Conservation (phyloP, 345 rosid genomes). For the Eucalyptus sp. region DNA sequence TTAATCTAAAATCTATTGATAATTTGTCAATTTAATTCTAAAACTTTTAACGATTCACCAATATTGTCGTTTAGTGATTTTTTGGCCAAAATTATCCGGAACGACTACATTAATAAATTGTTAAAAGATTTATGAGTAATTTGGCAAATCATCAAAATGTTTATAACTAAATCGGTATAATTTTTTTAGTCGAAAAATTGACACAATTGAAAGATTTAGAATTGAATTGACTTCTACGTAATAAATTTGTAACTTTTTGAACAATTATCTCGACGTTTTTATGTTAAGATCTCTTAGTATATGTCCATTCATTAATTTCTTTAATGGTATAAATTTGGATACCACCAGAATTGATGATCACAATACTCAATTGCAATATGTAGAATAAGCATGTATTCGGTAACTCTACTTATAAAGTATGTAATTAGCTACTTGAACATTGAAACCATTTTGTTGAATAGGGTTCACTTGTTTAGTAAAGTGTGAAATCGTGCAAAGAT, state of each 20-base stretch:
- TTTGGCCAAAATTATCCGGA: rapidly evolving
- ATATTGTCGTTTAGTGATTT: neutral
- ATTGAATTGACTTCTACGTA: neutral
- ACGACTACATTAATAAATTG: too few species aligned
- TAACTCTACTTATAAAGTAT: neutral
- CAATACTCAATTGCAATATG: neutral
- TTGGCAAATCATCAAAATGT: neutral
- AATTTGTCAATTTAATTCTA: neutral
- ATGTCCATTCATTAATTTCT: neutral
- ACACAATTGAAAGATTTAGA: rapidly evolving
- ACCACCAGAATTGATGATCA: rapidly evolving
- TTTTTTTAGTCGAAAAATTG: too few species aligned
- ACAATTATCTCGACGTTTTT: too few species aligned
- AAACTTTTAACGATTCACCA: too few species aligned
- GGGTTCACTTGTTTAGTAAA: neutral
- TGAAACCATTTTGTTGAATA: neutral
- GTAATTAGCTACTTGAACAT: neutral
- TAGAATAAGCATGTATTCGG: neutral
- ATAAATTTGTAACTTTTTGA: neutral
- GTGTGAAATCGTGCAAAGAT: neutral
- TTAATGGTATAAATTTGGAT: neutral
- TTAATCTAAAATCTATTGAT: too few species aligned
- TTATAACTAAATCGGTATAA: too few species aligned
- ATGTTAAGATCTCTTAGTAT: neutral
- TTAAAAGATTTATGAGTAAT: too few species aligned